A percentile compares a stretch with the other conserved stretches of the same genome.
phyloP scores from a whole-genome alignment of 306 rosid species.

The Citrullus mucosospermus region DNA sequence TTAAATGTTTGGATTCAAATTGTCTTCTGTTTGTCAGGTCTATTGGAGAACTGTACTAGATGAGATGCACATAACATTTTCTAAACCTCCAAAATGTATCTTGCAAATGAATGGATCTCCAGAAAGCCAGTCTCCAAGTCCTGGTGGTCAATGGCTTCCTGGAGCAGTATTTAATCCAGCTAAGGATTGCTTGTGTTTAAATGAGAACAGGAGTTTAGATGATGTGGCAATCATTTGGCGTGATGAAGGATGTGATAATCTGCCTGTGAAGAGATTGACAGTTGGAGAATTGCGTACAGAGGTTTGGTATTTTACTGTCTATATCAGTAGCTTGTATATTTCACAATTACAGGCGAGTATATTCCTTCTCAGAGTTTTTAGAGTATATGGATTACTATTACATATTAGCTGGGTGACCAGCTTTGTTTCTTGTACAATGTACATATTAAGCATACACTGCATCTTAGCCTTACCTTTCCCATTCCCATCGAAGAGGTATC shows the following conservation, averaged over 20 bases:
- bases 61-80: conserved; percentile 56
- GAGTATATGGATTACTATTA: neutral
- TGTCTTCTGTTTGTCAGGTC: conserved; percentile 31
- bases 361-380: neutral
- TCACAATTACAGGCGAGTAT: neutral
- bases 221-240: conserved; percentile 68
- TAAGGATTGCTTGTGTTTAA: conserved; percentile 46
- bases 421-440: neutral
- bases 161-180: conserved; percentile 79
- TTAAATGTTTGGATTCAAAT: neutral
- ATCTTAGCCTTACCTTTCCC: neutral
- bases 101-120: conserved; percentile 27
- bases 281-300: conserved; percentile 50
- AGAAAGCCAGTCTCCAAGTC: conserved; percentile 22
- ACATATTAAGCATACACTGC: neutral
- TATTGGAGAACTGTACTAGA: conserved; percentile 64
- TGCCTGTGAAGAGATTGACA: conserved; percentile 50
- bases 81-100: conserved; percentile 61
- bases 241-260: conserved; percentile 57
- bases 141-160: conserved; percentile 84
- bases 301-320: conserved; percentile 56
- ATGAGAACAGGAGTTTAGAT: conserved; percentile 43
- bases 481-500: neutral
- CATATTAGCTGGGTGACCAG: neutral
- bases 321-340: neutral